Percentiles rank a stretch among this genome's conserved stretches.
These are phyloP conservation scores for Metschnikowia orientalis DNA, from an alignment of 805 yeast genomes.

Conservation along the genomic window DNA sequence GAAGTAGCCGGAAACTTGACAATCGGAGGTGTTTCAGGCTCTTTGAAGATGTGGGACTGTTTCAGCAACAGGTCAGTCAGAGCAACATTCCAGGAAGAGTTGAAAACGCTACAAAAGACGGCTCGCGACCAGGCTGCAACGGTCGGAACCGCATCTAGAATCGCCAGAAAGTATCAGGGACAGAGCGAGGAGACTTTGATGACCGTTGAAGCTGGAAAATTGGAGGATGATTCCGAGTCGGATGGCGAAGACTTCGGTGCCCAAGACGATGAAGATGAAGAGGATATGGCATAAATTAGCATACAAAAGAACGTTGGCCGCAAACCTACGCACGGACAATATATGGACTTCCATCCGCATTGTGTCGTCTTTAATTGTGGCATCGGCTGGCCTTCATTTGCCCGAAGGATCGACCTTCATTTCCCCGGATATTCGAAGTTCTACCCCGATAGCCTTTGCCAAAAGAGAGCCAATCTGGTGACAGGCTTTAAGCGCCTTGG, in stretches of 20 bases:
- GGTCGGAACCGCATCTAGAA: slow-evolving; percentile 62
- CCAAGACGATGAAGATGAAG: slow-evolving; percentile 7
- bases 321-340: too few species aligned
- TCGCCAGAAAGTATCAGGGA: slow-evolving; percentile 65
- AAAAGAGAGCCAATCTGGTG: too few species aligned
- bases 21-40: slow-evolving; percentile 82
- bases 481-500: too few species aligned
- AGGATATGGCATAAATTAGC: background rate
- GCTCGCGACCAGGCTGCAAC: slow-evolving; percentile 57
- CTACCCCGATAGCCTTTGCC: too few species aligned
- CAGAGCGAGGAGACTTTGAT: slow-evolving; percentile 51
- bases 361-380: too few species aligned
- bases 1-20: slow-evolving; percentile 82
- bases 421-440: too few species aligned
- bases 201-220: slow-evolving; percentile 58
- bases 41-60: slow-evolving; percentile 88
- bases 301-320: background rate
- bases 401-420: too few species aligned
- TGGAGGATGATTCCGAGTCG: slow-evolving; percentile 53
- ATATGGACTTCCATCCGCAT: too few species aligned
- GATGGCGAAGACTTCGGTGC: slow-evolving; percentile 42
- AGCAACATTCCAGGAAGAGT: slow-evolving; percentile 56
- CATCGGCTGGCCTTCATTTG: too few species aligned
- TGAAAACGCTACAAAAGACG: slow-evolving; percentile 47
- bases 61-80: slow-evolving; percentile 80